A percentile compares a stretch with the other conserved stretches of the same genome.
phyloP scores from a whole-genome alignment of 2,329 filamentous ascomycete species.

The Apiospora phragmitis region DNA sequence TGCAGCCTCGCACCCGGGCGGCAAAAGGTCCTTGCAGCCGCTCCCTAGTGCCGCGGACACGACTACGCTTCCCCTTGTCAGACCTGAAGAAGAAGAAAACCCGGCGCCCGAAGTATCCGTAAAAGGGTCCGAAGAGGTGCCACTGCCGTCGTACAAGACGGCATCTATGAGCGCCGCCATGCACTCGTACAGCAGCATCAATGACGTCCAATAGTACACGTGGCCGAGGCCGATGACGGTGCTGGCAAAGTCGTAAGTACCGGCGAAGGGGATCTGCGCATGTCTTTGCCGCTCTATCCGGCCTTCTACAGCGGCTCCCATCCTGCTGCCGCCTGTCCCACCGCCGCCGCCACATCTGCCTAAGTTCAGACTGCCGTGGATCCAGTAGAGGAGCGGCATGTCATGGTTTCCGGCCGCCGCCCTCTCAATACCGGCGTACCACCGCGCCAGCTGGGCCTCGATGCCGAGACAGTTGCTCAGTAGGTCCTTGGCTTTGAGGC shows the following conservation, averaged over 20 bases:
- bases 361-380: constrained; percentile 24
- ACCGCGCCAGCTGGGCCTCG: constrained; percentile 48
- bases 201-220: constrained; percentile 55
- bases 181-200: constrained; percentile 50
- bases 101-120: background rate
- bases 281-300: constrained; percentile 20
- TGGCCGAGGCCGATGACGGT: constrained; percentile 46
- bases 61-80: too few relatives aligned
- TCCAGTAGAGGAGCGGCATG: constrained; percentile 41
- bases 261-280: constrained; percentile 44
- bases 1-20: constrained; percentile 38
- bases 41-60: background rate
- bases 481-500: constrained; percentile 48
- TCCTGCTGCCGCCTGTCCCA: too few relatives aligned
- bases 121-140: background rate
- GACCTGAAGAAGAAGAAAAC: background rate
- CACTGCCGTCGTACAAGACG: constrained; percentile 45
- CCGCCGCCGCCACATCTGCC: background rate
- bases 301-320: too few relatives aligned
- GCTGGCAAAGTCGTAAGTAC: constrained; percentile 46
- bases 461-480: constrained; percentile 48
- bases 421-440: constrained; percentile 39
- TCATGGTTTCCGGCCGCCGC: constrained; percentile 23
- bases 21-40: constrained; percentile 27
- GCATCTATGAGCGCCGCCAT: constrained; percentile 45